Evolutionary conservation across 2,329 filamentous ascomycete genomes (phyloP), one percentile per base, ranked within the genome.

Genomic region (Fusarium sarcochroum): DNA sequence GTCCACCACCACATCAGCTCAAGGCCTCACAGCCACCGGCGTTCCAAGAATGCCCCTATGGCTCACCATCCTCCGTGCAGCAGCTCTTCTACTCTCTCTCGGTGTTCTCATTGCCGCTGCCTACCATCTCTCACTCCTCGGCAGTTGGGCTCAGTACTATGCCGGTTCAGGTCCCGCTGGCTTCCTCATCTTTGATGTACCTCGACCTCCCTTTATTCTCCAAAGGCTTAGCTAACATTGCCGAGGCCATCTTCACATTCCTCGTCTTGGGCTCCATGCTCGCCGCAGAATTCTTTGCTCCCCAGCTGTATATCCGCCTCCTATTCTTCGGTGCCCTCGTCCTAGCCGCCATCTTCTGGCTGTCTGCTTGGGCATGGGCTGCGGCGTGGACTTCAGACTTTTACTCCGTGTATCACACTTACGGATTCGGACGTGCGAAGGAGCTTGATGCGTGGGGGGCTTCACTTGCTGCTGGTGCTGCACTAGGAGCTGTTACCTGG

Each of bases 141-240:
- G 71, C 17, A 59, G 63, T 17, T 68, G 50, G 34, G 48, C 57
- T 4, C 50, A 58, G 37, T 73, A 73, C 45, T 71, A 75, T 55
- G 55, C 34, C 18, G 73, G 72, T 57, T 74, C 74, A 6, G 79
- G 79, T 6, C 77, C 80, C 6, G 76, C 78, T 3, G 80, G 79
- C 35, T 83, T 85, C 63, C 75, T 84, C 42, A 80, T 84, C 63
- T 85, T 85, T 58, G 79, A 83, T 35, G 84, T 86, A 69, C 56
- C 21, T 6, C 17, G 6, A 35, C 41, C 71, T 45, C 72, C 65
- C 41, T 62, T 72, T 58, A 65, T 32, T 11, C 4, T 7, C 6
- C 5, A 2, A 23, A 34, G 3, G 8, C 2, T 61, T 63, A 23
- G 71, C 51, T 66, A n/a, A 53, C 61, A 9, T 32, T 6, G 3